Conservation (phyloP, 2,329 filamentous ascomycete genomes). For the Metarhizium anisopliae region DNA sequence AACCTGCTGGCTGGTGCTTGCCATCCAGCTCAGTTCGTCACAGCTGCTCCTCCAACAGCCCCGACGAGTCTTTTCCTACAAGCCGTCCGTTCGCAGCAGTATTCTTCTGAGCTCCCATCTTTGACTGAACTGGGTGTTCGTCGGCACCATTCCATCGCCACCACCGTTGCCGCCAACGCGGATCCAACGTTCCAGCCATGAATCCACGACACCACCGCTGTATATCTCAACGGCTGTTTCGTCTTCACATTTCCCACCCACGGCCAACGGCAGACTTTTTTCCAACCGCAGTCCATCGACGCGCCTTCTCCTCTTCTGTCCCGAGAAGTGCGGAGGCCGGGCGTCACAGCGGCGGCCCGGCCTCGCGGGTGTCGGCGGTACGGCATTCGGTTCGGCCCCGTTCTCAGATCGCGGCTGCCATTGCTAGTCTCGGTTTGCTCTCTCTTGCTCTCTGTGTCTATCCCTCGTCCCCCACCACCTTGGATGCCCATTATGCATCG, state of each 20-base stretch:
- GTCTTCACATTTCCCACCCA: background rate
- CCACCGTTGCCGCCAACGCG: background rate
- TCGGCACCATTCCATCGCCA: background rate
- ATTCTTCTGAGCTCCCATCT: background rate
- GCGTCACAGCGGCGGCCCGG: background rate
- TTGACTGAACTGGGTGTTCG: background rate
- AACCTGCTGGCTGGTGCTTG: background rate
- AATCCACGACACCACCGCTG: slow-evolving; percentile 5
- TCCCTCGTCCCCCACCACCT: slow-evolving; percentile 1
- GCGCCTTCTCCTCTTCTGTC: background rate
- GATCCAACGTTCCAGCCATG: slow-evolving; percentile 7
- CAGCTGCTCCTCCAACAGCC: too few relatives aligned
- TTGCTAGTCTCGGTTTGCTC: slow-evolving; percentile 5
- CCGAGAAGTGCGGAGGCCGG: background rate
- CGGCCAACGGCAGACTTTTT: background rate
- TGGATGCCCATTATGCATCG: slow-evolving; percentile 7
- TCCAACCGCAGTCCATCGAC: background rate
- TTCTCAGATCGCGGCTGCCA: slow-evolving; percentile 6
- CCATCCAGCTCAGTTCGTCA: background rate
- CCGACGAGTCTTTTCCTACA: background rate
- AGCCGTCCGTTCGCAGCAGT: background rate
- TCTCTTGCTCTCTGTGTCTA: slow-evolving; percentile 3
- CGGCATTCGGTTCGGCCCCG: slow-evolving; percentile 6
- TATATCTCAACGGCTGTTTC: slow-evolving; percentile 8
- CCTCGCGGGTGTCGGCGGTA: slow-evolving; percentile 1